Evolutionary conservation across 108 stramenopile species (phyloP), one percentile per base, ranked within the genome.

Genomic region (Skeletonema grethae): DNA sequence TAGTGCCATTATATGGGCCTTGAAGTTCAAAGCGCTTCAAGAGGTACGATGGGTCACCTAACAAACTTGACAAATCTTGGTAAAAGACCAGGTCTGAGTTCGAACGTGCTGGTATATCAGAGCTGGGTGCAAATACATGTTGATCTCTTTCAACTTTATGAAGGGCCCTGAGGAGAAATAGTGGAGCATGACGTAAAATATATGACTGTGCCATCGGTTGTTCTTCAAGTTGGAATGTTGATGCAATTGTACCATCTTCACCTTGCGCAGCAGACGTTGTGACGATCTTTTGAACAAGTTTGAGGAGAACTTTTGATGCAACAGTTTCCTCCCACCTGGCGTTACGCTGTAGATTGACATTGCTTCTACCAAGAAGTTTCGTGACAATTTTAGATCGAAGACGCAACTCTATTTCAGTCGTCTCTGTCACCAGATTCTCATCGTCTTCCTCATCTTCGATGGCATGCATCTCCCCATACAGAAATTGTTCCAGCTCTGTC

Each of bases 1-100:
- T 73, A 28, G 68, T 80, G 16, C 67, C 72, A 63, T 73, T 60
- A 32, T 69, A 80, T 7, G 79, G 79, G 35, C 79, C 79, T 32
- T 73, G 72, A 41, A 73, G 63, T 31, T 73, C 79, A 60, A 80
- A 53, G 10, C 79, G 60, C 15, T 55, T 64, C 61, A 28, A 28
- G 48, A 73, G 48, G 63, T 69, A 80, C 24, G 24, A 18, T 28
- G 45, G 29, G 57, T 69, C 38, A 20, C 58, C 63, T 25, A 80
- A 46, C 28, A 80, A 61, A 36, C 48, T 50, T 43, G 16, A 41
- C 63, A 80, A 73, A 46, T 80, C 72, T 46, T 69, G 59, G 16
- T 39, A 69, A 31, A 59, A 50, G 22, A 78, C 43, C 16, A 20
- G 16, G 29, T 9, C 5, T 24, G 50, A 53, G 50, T 53, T 22